Conservation (phyloP, 2,329 filamentous ascomycete genomes). For the Microthyrium microscopicum region DNA sequence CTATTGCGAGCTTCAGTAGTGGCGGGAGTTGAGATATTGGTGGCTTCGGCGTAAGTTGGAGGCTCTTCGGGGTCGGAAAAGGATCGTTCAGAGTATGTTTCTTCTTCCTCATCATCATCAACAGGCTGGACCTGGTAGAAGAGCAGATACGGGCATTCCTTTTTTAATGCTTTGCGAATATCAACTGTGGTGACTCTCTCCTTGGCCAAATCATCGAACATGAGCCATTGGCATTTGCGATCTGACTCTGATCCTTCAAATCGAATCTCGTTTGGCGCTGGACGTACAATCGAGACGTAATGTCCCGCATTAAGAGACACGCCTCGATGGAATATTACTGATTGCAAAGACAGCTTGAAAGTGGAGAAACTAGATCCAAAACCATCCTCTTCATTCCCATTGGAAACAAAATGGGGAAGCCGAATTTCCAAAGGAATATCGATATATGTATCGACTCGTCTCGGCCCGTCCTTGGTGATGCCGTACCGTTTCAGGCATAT, state of each 20-base stretch:
- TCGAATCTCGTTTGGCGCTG: conserved; percentile 25
- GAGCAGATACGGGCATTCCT: conserved; percentile 85
- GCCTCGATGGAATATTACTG: conserved; percentile 82
- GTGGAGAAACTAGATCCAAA: conserved; percentile 53
- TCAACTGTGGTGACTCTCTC: conserved; percentile 61
- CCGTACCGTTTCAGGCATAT: conserved; percentile 87
- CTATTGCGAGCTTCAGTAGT: background rate
- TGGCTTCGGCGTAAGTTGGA: conserved; percentile 25
- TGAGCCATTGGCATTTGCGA: conserved; percentile 46
- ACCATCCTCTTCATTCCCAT: conserved; percentile 42
- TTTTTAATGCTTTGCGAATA: conserved; percentile 57
- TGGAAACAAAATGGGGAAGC: conserved; percentile 77
- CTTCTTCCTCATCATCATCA: conserved; percentile 41
- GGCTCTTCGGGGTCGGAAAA: conserved; percentile 18
- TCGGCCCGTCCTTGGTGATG: conserved; percentile 50
- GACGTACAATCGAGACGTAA: conserved; percentile 68
- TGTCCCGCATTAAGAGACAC: conserved; percentile 76
- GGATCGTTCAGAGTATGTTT: conserved; percentile 10
- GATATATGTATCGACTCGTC: conserved; percentile 63
- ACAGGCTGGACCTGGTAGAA: conserved; percentile 93
- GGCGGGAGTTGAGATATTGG: background rate
- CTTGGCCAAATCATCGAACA: conserved; percentile 72
- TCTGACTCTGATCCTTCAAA: conserved; percentile 46
- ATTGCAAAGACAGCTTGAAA: conserved; percentile 84
- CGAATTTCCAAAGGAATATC: conserved; percentile 79